Conservation (phyloP, 768 basidiomycete genomes). For the Agrocybe pediades region DNA sequence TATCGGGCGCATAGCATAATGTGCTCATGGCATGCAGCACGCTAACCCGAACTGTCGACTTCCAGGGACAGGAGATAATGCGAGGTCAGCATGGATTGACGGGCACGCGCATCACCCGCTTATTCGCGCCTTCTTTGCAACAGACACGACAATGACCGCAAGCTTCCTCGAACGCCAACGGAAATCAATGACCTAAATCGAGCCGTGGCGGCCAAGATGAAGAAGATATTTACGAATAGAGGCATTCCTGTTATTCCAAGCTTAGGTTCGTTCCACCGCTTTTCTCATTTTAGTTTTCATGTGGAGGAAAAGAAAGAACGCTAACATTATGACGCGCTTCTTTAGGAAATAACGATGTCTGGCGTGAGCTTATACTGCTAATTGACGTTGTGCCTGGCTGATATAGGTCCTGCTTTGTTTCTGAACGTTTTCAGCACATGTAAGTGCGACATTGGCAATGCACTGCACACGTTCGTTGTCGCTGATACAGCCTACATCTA, state of each 20-base stretch:
- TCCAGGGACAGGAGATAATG: constrained; percentile 78
- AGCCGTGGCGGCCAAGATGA: constrained; percentile 68
- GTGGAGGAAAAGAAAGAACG: background rate
- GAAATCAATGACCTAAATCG: constrained; percentile 83
- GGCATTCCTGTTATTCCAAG: constrained; percentile 83
- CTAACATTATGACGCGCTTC: background rate
- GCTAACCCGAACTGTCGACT: background rate
- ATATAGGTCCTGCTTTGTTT: constrained; percentile 13
- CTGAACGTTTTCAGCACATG: constrained; percentile 51
- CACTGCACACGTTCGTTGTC: constrained; percentile 5
- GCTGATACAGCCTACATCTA: constrained; percentile 4
- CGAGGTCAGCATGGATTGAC: constrained; percentile 42
- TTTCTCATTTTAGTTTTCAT: background rate
- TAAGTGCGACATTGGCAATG: constrained; percentile 31
- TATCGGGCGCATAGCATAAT: background rate
- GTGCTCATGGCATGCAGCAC: background rate
- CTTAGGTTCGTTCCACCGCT: constrained; percentile 52
- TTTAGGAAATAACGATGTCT: constrained; percentile 89
- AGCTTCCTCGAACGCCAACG: constrained; percentile 73
- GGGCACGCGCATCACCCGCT: constrained; percentile 7
- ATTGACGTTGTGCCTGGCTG: background rate
- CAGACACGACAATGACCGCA: constrained; percentile 85
- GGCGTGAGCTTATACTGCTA: constrained; percentile 56
- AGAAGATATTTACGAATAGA: constrained; percentile 63
- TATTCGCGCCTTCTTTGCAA: background rate